A percentile compares a stretch with the other conserved stretches of the same genome.
These are phyloP conservation scores for Globisporangium camurandrum DNA, from an alignment of 352 stramenopile species.

Conservation along the genomic window DNA sequence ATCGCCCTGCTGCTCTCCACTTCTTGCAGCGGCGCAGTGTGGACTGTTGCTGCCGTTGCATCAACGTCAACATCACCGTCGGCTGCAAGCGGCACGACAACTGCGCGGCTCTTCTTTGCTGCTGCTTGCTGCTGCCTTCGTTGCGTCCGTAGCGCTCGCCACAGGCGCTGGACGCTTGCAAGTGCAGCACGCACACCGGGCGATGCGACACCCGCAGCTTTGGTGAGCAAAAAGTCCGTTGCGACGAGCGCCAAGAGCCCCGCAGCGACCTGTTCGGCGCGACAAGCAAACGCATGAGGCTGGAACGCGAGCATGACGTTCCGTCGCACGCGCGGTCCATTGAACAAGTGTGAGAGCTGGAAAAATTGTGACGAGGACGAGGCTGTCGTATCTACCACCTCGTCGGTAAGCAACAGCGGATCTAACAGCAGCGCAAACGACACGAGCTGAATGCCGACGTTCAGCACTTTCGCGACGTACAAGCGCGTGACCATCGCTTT, in stretches of 20 bases:
- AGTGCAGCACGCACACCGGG: slow-evolving; percentile 18
- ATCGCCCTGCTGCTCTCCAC: not conserved
- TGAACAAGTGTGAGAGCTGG: slow-evolving; percentile 28
- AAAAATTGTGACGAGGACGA: slow-evolving; percentile 22
- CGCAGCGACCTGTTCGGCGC: slow-evolving; percentile 55
- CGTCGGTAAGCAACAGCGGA: slow-evolving; percentile 54
- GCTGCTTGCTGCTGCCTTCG: slow-evolving; percentile 14
- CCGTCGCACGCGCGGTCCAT: slow-evolving; percentile 31
- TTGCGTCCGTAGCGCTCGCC: slow-evolving; percentile 3
- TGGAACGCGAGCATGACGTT: slow-evolving; percentile 73
- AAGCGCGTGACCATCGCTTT: slow-evolving; percentile 77
- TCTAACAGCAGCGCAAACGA: slow-evolving; percentile 66
- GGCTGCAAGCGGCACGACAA: slow-evolving; percentile 20
- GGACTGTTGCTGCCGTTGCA: not conserved
- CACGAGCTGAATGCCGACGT: slow-evolving; percentile 73
- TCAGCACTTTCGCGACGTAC: slow-evolving; percentile 80
- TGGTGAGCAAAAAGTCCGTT: slow-evolving; percentile 70
- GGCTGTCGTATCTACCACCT: no score
- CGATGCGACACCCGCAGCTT: slow-evolving; percentile 33
- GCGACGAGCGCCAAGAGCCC: slow-evolving; percentile 60
- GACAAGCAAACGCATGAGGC: slow-evolving; percentile 31
- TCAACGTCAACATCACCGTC: not conserved
- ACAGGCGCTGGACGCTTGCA: slow-evolving; percentile 13
- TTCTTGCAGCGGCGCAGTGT: no score
- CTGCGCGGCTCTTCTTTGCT: slow-evolving; percentile 11